Percentiles rank a stretch among this genome's conserved stretches.
Evolutionary conservation across 2,329 filamentous ascomycete genomes (phyloP).

Genomic region (Claviceps sp.): DNA sequence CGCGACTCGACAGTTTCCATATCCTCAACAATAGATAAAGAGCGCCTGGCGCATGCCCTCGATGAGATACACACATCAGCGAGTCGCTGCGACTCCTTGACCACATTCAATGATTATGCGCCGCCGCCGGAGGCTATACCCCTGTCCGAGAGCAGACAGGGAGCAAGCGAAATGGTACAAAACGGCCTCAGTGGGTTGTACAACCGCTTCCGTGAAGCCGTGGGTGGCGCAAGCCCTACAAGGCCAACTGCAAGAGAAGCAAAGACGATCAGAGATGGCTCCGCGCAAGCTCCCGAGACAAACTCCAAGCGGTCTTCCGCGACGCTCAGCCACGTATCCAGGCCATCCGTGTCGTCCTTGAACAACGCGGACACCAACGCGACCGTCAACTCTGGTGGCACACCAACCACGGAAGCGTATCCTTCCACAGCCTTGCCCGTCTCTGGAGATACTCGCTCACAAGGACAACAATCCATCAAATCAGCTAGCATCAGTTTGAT

Average conservation of each 20-base stretch:
- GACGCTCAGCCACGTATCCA: conserved; percentile 26
- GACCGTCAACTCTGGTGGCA: conserved; percentile 18
- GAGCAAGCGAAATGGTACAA: conserved; percentile 62
- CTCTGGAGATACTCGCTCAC: conserved; percentile 26
- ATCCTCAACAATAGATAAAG: conserved; percentile 43
- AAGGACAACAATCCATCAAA: conserved; percentile 30
- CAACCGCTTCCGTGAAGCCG: conserved; percentile 68
- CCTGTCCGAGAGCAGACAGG: conserved; percentile 51
- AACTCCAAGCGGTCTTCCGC: conserved; percentile 30
- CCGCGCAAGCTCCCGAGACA: conserved; percentile 10
- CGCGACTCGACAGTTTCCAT: conserved; percentile 28
- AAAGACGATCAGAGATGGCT: conserved; percentile 22
- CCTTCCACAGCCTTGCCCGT: conserved; percentile 20
- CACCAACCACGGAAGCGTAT: conserved; percentile 22
- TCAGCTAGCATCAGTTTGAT: conserved; percentile 34
- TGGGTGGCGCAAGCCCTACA: conserved; percentile 49
- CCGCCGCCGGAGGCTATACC: conserved; percentile 49
- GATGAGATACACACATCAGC: conserved; percentile 82
- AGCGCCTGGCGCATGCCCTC: conserved; percentile 62
- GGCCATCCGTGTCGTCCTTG: conserved; percentile 26
- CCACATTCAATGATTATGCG: conserved; percentile 88
- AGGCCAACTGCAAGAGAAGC: conserved; percentile 22
- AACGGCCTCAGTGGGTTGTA: conserved; percentile 84
- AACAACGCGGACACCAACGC: conserved; percentile 26
- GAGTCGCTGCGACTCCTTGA: conserved; percentile 72